Percentiles rank a stretch among this genome's conserved stretches.
Conservation (phyloP, 768 basidiomycete genomes). For the Naganishia kalamii region DNA sequence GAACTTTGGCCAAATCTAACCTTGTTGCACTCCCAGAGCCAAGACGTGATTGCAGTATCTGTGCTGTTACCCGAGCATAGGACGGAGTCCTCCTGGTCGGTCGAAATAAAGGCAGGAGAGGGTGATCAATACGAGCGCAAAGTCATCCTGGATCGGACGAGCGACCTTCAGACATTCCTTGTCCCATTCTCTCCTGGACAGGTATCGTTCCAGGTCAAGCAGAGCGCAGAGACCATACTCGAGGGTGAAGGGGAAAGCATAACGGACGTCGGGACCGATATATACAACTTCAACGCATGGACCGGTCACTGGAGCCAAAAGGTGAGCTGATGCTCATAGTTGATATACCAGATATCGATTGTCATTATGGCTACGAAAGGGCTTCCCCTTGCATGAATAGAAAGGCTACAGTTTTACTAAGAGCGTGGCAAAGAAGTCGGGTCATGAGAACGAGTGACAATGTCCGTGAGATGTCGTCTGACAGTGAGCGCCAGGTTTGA, state of each 20-base stretch:
- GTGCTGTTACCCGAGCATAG: constrained; percentile 23
- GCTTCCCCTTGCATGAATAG: background rate
- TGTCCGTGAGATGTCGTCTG: background rate
- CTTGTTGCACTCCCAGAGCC: constrained; percentile 22
- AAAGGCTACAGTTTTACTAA: background rate
- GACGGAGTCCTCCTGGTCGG: background rate
- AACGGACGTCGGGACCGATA: constrained; percentile 18
- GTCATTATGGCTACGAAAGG: background rate
- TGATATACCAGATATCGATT: background rate
- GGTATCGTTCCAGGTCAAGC: constrained; percentile 31
- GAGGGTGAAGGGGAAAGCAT: constrained; percentile 30
- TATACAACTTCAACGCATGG: constrained; percentile 45
- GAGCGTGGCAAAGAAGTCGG: background rate
- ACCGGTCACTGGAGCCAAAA: constrained; percentile 30
- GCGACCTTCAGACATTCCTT: constrained; percentile 25
- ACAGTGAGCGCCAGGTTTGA: background rate
- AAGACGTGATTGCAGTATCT: constrained; percentile 41
- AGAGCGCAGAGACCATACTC: constrained; percentile 17
- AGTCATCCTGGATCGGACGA: background rate
- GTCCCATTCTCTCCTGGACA: constrained; percentile 31
- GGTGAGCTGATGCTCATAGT: background rate
- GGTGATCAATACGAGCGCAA: constrained; percentile 8
- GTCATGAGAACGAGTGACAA: background rate
- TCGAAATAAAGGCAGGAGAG: constrained; percentile 16
- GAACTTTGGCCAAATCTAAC: background rate